Conservation (phyloP, 2,329 filamentous ascomycete genomes). For the Aspergillus thermomutatus region DNA sequence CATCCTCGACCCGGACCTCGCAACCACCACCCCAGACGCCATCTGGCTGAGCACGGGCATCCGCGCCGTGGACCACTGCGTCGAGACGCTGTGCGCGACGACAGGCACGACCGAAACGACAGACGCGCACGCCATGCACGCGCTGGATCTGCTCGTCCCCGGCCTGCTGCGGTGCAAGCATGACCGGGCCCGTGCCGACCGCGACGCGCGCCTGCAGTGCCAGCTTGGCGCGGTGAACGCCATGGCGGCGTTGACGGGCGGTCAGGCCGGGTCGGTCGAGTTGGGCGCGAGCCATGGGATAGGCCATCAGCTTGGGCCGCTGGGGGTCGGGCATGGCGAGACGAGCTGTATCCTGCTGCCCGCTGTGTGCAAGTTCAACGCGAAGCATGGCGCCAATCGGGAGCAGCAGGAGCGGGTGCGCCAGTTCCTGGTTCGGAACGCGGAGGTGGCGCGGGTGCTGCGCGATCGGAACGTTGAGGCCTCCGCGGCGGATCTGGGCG, state of each 20-base stretch:
- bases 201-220: conserved; percentile 45
- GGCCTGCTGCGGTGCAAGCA: conserved; percentile 41
- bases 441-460: conserved; percentile 38
- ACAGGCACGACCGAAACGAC: conserved; percentile 28
- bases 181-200: conserved; percentile 29
- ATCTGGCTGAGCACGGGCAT: conserved; percentile 59
- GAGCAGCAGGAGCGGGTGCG: conserved; percentile 42
- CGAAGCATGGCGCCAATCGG: conserved; percentile 39
- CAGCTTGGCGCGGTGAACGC: conserved; percentile 53
- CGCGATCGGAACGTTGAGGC: conserved; percentile 23
- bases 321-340: conserved; percentile 59
- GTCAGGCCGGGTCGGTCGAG: conserved; percentile 33
- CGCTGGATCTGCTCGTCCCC: conserved; percentile 42
- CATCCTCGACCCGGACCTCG: conserved; percentile 55
- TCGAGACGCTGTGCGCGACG: conserved; percentile 52
- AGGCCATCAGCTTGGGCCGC: conserved; percentile 52
- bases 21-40: conserved; percentile 48
- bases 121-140: conserved; percentile 38
- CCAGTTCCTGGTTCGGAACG: conserved; percentile 40
- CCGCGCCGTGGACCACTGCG: conserved; percentile 56
- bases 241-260: conserved; percentile 46
- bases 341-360: conserved; percentile 57
- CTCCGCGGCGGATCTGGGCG: conserved; percentile 43
- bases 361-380: conserved; percentile 56
- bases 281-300: conserved; percentile 52